These are phyloP conservation scores for Trichoderma orchidacearum DNA, from an alignment of 495 filamentous ascomycete genomes.

Conservation along the genomic window DNA sequence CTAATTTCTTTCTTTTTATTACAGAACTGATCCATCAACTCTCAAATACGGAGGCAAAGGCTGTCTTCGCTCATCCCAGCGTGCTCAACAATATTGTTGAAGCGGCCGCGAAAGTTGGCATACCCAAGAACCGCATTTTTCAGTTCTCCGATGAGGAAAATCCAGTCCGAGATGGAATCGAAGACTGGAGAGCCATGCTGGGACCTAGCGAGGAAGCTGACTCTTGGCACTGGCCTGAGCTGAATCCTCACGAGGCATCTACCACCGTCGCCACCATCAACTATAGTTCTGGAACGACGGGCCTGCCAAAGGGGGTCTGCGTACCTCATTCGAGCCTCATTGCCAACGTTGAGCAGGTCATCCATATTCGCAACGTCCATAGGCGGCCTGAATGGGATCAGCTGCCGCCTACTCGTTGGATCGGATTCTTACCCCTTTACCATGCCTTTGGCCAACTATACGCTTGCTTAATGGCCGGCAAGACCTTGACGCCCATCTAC, in stretches of 20 bases:
- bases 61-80: slow-evolving; percentile 42
- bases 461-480: slow-evolving; percentile 22
- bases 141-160: slow-evolving; percentile 32
- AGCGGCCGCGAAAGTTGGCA: slow-evolving; percentile 52
- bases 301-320: slow-evolving; percentile 72
- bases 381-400: slow-evolving; percentile 8
- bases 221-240: slow-evolving; percentile 27
- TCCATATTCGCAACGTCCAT: slow-evolving; percentile 18
- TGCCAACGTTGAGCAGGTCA: slow-evolving; percentile 47
- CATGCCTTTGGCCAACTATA: slow-evolving; percentile 48
- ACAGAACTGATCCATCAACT: slow-evolving; percentile 58
- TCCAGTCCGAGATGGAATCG: slow-evolving; percentile 22
- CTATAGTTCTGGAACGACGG: slow-evolving; percentile 69
- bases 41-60: slow-evolving; percentile 50
- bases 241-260: slow-evolving; percentile 18
- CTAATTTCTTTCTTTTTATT: background rate
- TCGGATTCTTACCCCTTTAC: slow-evolving; percentile 60
- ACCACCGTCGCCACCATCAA: slow-evolving; percentile 41
- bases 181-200: slow-evolving; percentile 15
- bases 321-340: slow-evolving; percentile 63
- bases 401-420: slow-evolving; percentile 22
- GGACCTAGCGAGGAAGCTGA: slow-evolving; percentile 20
- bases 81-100: slow-evolving; percentile 49
- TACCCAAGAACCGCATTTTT: slow-evolving; percentile 35
- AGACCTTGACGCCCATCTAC: slow-evolving; percentile 38